Evolutionary conservation across 2,329 filamentous ascomycete species (phyloP).

Genomic region (Pestalotiopsis sp.): DNA sequence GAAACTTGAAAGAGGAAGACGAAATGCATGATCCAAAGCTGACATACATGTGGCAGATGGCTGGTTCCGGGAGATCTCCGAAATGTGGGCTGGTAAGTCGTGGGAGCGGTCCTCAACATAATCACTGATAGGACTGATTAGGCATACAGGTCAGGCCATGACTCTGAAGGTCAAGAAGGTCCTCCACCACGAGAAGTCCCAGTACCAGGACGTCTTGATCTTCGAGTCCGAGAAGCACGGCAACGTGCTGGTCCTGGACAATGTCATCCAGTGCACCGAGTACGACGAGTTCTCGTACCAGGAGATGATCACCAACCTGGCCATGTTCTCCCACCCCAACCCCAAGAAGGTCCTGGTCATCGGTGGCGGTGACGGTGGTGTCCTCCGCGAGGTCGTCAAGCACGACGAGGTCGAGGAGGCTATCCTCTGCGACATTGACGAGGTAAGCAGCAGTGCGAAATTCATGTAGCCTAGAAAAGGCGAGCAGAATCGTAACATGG

Average conservation of each 20-base stretch:
- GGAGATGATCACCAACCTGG: conserved; percentile 99
- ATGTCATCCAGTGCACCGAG: conserved; percentile 98
- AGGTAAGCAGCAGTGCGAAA: conserved; percentile 52
- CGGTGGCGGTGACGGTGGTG: conserved; percentile 94
- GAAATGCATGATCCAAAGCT: background rate
- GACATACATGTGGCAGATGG: conserved; percentile 68
- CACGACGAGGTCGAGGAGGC: conserved; percentile 97
- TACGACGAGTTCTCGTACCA: conserved; percentile 99
- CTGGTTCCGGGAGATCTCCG: conserved; percentile 98
- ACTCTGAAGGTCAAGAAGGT: conserved; percentile 97
- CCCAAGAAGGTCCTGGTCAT: conserved; percentile 99
- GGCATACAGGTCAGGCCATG: conserved; percentile 82
- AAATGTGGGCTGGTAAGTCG: conserved; percentile 86
- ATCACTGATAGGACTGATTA: conserved; percentile 10
- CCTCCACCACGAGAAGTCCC: conserved; percentile 97
- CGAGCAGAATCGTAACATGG: background rate
- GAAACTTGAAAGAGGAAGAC: background rate
- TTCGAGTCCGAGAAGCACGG: conserved; percentile 98
- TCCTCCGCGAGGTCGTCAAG: conserved; percentile 98
- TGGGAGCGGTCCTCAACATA: background rate
- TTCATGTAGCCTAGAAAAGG: conserved; percentile 38
- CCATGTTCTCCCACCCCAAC: conserved; percentile 97
- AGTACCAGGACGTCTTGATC: conserved; percentile 98
- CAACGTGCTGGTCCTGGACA: conserved; percentile 95
- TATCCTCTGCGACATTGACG: conserved; percentile 96